phyloP scores from a whole-genome alignment of 306 rosid genomes.

The Citrullus mucosospermus region DNA sequence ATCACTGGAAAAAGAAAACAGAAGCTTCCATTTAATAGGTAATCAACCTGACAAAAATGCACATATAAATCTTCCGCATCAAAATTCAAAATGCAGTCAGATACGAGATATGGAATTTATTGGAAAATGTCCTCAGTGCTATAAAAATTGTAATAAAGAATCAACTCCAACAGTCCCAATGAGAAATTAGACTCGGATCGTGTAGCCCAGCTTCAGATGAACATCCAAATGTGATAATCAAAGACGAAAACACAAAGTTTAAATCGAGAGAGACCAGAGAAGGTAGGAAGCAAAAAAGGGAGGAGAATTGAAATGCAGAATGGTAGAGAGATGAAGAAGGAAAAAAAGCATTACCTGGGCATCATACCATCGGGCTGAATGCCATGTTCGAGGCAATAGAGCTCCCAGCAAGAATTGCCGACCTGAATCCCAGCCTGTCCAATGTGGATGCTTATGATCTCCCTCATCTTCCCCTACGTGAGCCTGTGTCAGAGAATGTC shows the following conservation, averaged over 20 bases:
- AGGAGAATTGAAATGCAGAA: not conserved
- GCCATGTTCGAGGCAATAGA: slow-evolving; percentile 98
- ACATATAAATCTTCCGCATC: not conserved
- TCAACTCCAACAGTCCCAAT: not conserved
- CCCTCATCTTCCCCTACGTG: slow-evolving; percentile 45
- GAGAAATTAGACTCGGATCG: not conserved
- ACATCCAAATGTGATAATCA: not conserved
- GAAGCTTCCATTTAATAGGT: not conserved
- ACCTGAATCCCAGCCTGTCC: slow-evolving; percentile 98
- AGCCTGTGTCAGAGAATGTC: not conserved
- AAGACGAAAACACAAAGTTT: not conserved
- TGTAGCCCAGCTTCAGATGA: too few relatives aligned
- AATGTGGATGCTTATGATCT: slow-evolving; percentile 88
- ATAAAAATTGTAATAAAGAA: not conserved
- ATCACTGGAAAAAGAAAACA: slow-evolving; percentile 37
- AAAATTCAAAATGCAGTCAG: not conserved
- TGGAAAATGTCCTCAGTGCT: not conserved
- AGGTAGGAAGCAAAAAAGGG: not conserved
- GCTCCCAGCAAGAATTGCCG: slow-evolving; percentile 98
- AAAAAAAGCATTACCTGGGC: slow-evolving; percentile 44
- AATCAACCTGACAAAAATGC: too few relatives aligned
- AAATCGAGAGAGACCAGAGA: too few relatives aligned
- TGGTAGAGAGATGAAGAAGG: not conserved
- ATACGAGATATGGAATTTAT: not conserved
- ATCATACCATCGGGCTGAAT: slow-evolving; percentile 84